A percentile compares a stretch with the other conserved stretches of the same genome.
Evolutionary conservation across 371 early-diverging fungal species (phyloP).

Genomic region (Syncephalastrum racemosum): DNA sequence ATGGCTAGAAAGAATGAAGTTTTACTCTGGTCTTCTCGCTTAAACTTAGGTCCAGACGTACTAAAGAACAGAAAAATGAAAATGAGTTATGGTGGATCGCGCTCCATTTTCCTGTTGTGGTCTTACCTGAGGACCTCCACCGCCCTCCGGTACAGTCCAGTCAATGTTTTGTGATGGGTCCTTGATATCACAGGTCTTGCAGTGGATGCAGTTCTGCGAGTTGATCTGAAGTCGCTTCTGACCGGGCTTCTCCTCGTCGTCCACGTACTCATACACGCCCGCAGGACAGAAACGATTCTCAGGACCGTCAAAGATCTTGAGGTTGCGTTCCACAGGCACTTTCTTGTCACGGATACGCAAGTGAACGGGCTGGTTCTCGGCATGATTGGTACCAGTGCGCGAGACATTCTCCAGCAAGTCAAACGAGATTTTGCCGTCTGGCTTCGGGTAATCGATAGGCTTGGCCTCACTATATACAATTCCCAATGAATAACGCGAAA

Average conservation of each 20-base stretch:
- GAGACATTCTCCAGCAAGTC: slow-evolving; percentile 92
- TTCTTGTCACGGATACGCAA: slow-evolving; percentile 73
- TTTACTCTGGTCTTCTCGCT: too few relatives aligned
- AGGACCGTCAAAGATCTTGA: slow-evolving; percentile 91
- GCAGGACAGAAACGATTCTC: slow-evolving; percentile 97
- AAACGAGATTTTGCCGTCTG: slow-evolving; percentile 94
- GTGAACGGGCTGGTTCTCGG: slow-evolving; percentile 95
- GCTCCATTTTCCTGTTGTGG: not conserved
- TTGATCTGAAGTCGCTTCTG: slow-evolving; percentile 96
- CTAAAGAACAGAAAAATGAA: slow-evolving; percentile 11
- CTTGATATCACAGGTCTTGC: slow-evolving; percentile 99
- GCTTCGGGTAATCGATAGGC: slow-evolving; percentile 97
- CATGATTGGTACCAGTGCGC: slow-evolving; percentile 94
- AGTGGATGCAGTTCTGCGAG: slow-evolving; percentile 97
- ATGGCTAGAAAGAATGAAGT: too few relatives aligned
- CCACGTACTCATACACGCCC: slow-evolving; percentile 98
- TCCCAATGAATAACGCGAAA: slow-evolving; percentile 4
- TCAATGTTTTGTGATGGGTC: slow-evolving; percentile 98
- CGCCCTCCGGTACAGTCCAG: slow-evolving; percentile 99
- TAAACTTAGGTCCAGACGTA: slow-evolving; percentile 28
- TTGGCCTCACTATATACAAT: slow-evolving; percentile 44
- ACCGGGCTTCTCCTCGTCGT: slow-evolving; percentile 84
- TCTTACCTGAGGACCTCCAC: slow-evolving; percentile 81
- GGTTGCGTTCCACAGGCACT: slow-evolving; percentile 81
- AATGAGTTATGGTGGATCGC: not conserved